Base-by-base conservation (phyloP, 352 stramenopile genomes). In the Pythium coloratum region DNA sequence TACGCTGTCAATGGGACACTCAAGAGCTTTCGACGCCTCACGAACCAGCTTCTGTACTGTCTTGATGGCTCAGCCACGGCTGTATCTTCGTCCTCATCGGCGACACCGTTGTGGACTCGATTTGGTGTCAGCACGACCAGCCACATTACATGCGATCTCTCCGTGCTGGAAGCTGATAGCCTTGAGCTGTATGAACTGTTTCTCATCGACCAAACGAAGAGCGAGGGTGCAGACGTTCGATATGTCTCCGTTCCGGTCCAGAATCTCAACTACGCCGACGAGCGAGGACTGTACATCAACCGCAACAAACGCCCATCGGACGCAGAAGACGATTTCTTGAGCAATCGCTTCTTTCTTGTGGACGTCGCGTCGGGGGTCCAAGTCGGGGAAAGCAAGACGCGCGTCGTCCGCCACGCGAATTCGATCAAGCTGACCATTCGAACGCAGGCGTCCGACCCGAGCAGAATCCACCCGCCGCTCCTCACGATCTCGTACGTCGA, bases 281-380 rank as follows among this genome's bases (percentile, higher is more conserved):
- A 76, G 33, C 79, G 81, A 51, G 71, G 76, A n/a, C 59, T 87
- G 46, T 55, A 81, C 66, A 62, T 86, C 61, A 99, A 98, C 72
- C 70, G 81, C 6, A 98, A 98, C 62, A 62, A 58, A 6, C 55
- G 61, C 8, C 30, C 55, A 12, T 62, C 64, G 1, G 90, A 98
- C 59, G 67, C 72, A 7, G 44, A 80, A 12, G 82, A 97, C 75
- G 91, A 98, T 69, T 76, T 94, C 24, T 76, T 98, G 20, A 95
- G 76, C 36, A 86, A 97, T 28, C 82, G 94, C 1, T 99, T 98
- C 67, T 96, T 98, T 67, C 70, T 98, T 30, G 94, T 93, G 57
- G 96, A 99, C 65, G 77, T 83, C 54, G 72, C 85, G 20, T 93
- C 84, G 0, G 87, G 90, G 7, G 70, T 92, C 10, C 66, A 76